Evolutionary conservation across 2,329 filamentous ascomycete species (phyloP), one percentile per base, ranked within the genome.

Genomic region (Xylariaceae sp.): DNA sequence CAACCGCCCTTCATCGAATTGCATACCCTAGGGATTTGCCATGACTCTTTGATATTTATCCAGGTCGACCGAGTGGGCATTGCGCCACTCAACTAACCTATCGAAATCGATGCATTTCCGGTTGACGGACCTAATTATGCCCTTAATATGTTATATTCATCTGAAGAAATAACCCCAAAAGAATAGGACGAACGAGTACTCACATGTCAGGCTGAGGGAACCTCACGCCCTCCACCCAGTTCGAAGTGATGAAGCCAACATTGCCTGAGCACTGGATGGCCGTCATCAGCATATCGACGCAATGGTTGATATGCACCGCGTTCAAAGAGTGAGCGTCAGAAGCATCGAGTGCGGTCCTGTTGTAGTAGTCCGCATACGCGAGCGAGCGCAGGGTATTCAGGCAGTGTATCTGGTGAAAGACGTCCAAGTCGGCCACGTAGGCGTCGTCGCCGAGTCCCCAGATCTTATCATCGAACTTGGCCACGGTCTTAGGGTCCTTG

Each of bases 21-120:
- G 28, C 12, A 7, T 31, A 6, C 28, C 28, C 66, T 68, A 75
- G 24, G 53, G 50, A 7, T 45, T 23, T 12, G 12, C 41, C 51
- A 53, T 53, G 9, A 47, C 41, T 16, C 45, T 17, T 23, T 9
- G 41, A 21, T 65, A 66, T 40, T 60, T 66, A 7, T 65, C 62
- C 2, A 58, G 14, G 29, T 66, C 60, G 9, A 66, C 49, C 3
- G 62, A 52, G 23, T 64, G 41, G 21, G 50, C 47, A 34, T 59
- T 55, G 8, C 63, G 53, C 50, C 59, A 65, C 11, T 26, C 47
- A 2, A 62, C 59, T 6, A 66, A 44, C 34, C 64, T 65, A 8
- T 73, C 69, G 37, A 74, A 74, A 40, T 72, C 68, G 7, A 73
- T 58, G 28, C 74, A 75, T 56, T 73, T 70, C 46, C 70, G 67